Evolutionary conservation across 192 early-diverging fungal genomes (phyloP).

Genomic region (Podila clonocystis): DNA sequence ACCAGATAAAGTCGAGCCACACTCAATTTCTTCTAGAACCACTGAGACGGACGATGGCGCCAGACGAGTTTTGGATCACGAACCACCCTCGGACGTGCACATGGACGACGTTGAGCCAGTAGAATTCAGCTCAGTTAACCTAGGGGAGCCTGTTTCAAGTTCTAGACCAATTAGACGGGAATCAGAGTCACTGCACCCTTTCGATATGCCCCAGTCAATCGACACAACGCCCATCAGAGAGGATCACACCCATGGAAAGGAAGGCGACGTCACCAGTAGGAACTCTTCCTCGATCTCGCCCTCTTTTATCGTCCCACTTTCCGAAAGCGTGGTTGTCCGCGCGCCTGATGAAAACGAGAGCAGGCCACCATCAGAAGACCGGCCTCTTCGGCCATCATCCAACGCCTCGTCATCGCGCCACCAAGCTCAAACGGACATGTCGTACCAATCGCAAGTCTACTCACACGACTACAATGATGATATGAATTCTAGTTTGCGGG

Average conservation of each 20-base stretch:
- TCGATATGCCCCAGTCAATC: not conserved
- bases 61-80: not conserved
- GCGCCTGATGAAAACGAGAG: not conserved
- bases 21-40: no score
- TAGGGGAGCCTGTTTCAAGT: not conserved
- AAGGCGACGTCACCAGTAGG: not conserved
- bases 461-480: conserved; percentile 33
- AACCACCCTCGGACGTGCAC: not conserved
- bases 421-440: conserved; percentile 1
- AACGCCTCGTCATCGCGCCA: not conserved
- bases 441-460: conserved; percentile 7
- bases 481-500: conserved; percentile 31
- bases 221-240: not conserved
- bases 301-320: not conserved
- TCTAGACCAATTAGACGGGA: not conserved
- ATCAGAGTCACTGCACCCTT: not conserved
- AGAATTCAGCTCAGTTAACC: not conserved
- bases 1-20: not conserved
- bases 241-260: not conserved
- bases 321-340: not conserved
- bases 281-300: not conserved
- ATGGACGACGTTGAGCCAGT: not conserved
- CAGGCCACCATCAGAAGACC: not conserved
- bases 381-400: not conserved
- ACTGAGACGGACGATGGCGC: no score